Evolutionary conservation across 108 stramenopile genomes (phyloP).

Genomic region (Cyclotella baltica): DNA sequence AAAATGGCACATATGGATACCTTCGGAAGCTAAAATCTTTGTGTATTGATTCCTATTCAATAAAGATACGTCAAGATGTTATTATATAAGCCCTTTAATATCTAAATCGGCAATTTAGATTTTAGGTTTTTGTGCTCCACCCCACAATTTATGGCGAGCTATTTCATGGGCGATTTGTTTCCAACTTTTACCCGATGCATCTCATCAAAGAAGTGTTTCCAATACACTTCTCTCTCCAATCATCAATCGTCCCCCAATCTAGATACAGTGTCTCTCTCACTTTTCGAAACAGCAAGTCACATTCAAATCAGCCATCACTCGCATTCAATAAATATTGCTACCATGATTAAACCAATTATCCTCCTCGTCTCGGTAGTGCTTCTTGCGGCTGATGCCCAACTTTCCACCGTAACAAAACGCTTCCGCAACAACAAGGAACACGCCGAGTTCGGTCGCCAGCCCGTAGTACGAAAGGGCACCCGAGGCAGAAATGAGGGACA

Average conservation of each 20-base stretch:
- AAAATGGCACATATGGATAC: too few species aligned
- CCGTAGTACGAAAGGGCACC: not conserved
- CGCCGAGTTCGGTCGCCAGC: not conserved
- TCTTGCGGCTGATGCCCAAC: constrained; percentile 23
- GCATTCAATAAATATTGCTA: not conserved
- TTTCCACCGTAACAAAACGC: constrained; percentile 25
- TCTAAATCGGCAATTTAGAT: too few species aligned
- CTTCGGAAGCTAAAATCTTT: too few species aligned
- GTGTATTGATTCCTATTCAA: too few species aligned
- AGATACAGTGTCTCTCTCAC: too few species aligned
- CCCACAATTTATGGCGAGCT: too few species aligned
- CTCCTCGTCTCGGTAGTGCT: constrained; percentile 9
- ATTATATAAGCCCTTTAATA: too few species aligned
- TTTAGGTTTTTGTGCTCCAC: too few species aligned
- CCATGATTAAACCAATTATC: constrained; percentile 26
- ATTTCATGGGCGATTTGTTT: too few species aligned
- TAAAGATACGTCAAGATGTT: too few species aligned
- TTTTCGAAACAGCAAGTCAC: not conserved
- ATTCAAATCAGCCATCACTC: not conserved
- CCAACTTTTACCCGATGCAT: too few species aligned
- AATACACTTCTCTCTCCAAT: not conserved
- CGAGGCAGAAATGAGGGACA: not conserved
- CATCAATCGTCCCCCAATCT: not conserved
- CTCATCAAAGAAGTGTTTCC: too few species aligned
- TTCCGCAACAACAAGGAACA: constrained; percentile 19